These are phyloP conservation scores for Lanmaoa pseudosensibilis DNA, from an alignment of 768 basidiomycete species.

Conservation along the genomic window DNA sequence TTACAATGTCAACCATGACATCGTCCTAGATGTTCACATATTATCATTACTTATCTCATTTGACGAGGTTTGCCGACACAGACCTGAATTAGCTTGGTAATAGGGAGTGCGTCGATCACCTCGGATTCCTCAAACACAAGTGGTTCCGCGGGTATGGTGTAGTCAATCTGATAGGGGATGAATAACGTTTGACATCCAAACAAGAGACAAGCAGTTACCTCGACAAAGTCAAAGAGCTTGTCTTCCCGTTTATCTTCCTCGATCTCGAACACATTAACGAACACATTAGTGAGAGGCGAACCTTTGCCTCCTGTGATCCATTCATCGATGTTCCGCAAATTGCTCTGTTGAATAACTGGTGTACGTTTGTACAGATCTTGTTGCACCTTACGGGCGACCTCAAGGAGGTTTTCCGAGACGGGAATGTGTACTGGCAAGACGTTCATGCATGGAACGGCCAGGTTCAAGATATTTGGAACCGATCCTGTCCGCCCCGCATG, in stretches of 20 bases:
- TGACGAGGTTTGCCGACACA: neutral
- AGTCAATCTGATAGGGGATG: slow-evolving; percentile 32
- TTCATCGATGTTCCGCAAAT: slow-evolving; percentile 35
- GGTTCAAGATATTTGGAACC: slow-evolving; percentile 34
- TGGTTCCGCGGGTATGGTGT: slow-evolving; percentile 32
- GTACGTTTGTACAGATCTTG: slow-evolving; percentile 39
- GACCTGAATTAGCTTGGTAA: slow-evolving; percentile 30
- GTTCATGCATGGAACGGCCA: slow-evolving; percentile 49
- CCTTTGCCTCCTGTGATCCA: slow-evolving; percentile 35
- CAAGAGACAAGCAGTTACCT: slow-evolving; percentile 29
- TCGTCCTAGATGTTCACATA: slow-evolving; percentile 29
- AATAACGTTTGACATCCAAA: neutral
- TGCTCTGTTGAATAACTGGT: slow-evolving; percentile 42
- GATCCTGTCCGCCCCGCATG: slow-evolving; percentile 44
- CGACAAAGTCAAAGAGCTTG: slow-evolving; percentile 32
- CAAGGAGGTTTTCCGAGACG: slow-evolving; percentile 20
- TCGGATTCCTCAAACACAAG: slow-evolving; percentile 9
- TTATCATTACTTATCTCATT: neutral
- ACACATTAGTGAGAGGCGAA: slow-evolving; percentile 42
- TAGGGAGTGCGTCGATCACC: slow-evolving; percentile 16
- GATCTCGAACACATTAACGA: slow-evolving; percentile 43
- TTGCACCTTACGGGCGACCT: slow-evolving; percentile 35
- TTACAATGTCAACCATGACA: slow-evolving; percentile 35
- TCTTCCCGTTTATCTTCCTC: slow-evolving; percentile 21
- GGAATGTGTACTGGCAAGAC: slow-evolving; percentile 40